Conservation (phyloP, 352 stramenopile species). For the Phytophthora litchii region DNA sequence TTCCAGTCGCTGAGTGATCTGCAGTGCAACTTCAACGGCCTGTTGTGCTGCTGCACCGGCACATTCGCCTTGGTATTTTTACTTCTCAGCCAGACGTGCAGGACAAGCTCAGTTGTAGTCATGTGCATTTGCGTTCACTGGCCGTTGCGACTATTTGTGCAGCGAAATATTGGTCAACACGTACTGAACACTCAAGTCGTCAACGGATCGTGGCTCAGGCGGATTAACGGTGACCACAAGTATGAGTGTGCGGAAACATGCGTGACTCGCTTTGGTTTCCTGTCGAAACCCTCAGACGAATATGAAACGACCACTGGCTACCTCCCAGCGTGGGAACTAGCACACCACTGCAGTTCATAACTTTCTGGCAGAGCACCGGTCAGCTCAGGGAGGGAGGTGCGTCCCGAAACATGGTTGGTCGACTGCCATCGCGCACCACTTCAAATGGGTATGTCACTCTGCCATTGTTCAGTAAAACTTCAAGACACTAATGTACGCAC, state of each 20-base stretch:
- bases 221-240: constrained; percentile 1
- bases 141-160: constrained; percentile 25
- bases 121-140: no score
- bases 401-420: constrained; percentile 19
- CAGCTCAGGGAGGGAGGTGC: background rate
- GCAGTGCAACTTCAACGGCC: constrained; percentile 1
- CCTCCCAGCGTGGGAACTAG: background rate
- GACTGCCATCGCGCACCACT: constrained; percentile 13
- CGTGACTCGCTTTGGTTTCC: constrained; percentile 20
- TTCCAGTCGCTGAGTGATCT: no score
- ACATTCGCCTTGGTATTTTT: constrained; percentile 4
- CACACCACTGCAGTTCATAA: constrained; percentile 17
- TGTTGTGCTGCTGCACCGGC: background rate
- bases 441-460: constrained; percentile 14
- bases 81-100: no score
- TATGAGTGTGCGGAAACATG: constrained; percentile 5
- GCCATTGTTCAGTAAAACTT: background rate
- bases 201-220: constrained; percentile 21
- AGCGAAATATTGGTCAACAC: constrained; percentile 23
- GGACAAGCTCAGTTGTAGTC: background rate
- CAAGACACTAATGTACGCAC: constrained; percentile 8
- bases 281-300: constrained; percentile 29
- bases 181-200: constrained; percentile 13
- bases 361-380: constrained; percentile 12
- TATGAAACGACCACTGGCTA: constrained; percentile 31